phyloP scores from a whole-genome alignment of 305 asterid species.

The Plantago coronopus region DNA sequence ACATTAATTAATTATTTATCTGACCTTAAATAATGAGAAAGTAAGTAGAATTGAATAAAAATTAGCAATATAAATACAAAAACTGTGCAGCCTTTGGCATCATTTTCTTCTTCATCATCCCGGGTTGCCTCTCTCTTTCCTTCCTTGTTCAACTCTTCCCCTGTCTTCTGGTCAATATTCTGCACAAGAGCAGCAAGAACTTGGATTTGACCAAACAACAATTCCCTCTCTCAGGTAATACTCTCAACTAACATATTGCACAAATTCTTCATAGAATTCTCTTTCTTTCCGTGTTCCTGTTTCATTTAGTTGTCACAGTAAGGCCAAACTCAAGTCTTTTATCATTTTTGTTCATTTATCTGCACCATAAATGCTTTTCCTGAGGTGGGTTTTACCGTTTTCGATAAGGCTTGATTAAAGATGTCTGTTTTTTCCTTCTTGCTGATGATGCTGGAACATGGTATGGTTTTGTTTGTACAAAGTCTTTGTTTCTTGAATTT shows the following conservation, averaged over 20 bases:
- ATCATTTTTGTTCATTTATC: no score
- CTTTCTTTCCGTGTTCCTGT: neutral
- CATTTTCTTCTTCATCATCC: slow-evolving; percentile 14
- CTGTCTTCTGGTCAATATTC: slow-evolving; percentile 39
- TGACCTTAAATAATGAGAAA: neutral
- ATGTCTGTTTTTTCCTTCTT: no score
- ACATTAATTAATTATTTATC: neutral
- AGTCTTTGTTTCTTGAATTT: no score
- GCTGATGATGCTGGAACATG: no score
- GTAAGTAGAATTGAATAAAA: neutral
- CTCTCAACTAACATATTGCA: no score
- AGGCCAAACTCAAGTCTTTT: no score
- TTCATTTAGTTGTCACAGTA: no score
- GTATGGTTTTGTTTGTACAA: no score
- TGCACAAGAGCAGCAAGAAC: slow-evolving; percentile 26
- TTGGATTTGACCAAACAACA: slow-evolving; percentile 18
- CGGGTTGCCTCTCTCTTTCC: slow-evolving; percentile 17
- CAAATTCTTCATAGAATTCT: neutral
- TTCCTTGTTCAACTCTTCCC: slow-evolving; percentile 1
- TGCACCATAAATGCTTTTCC: no score
- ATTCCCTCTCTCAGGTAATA: neutral
- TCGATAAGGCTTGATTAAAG: no score
- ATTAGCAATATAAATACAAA: neutral
- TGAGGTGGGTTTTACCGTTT: no score
- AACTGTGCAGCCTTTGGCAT: slow-evolving; percentile 17